Evolutionary conservation across 1,284 basidiomycete genomes (phyloP), one percentile per base, ranked within the genome.

Genomic region (Heterobasidion parviporum): DNA sequence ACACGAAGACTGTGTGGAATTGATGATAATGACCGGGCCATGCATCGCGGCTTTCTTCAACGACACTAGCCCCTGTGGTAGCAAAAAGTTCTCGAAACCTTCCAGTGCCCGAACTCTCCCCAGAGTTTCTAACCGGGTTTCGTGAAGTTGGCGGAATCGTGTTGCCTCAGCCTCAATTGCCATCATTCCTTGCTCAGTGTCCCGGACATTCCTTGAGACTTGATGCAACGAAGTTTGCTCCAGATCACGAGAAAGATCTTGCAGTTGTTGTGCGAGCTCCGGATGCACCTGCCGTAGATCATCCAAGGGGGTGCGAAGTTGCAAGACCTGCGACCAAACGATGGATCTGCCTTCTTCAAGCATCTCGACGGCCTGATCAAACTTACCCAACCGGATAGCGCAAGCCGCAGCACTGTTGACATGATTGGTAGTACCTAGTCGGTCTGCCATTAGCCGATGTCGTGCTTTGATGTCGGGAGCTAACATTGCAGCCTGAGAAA

Each of bases 1-100:
- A 45, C 45, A 49, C 8, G 38, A 38, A 14, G 43, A 38, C n/a
- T 20, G n/a, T 18, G 34, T 12, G 36, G 50, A 48, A 36, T 54
- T 58, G 16, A 60, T 33, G n/a, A 60, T 8, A 16, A 56, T 48
- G 4, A 60, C 54, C 2, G 56, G 56, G 5, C 59, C 59, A 9
- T 16, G 10, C 15, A 52, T 7, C 6, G 55, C 55, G 2, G 54
- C 57, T 1, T 20, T 35, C 14, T 12, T 33, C 14, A 60, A 52
- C n/a, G 45, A 32, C 8, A 36, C 18, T 8, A 43, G 26, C 8
- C 12, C 26, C 46, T 45, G 45, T 9, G 59, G 56, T 18, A 20
- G 50, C 20, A 60, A 44, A 50, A 60, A 60, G 4, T 50, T 36
- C 9, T 53, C 54, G 45, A 56, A 58, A 8, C 54, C 54, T 14